phyloP scores from a whole-genome alignment of 2,329 filamentous ascomycete species.

The Paramyrothecium roridum region DNA sequence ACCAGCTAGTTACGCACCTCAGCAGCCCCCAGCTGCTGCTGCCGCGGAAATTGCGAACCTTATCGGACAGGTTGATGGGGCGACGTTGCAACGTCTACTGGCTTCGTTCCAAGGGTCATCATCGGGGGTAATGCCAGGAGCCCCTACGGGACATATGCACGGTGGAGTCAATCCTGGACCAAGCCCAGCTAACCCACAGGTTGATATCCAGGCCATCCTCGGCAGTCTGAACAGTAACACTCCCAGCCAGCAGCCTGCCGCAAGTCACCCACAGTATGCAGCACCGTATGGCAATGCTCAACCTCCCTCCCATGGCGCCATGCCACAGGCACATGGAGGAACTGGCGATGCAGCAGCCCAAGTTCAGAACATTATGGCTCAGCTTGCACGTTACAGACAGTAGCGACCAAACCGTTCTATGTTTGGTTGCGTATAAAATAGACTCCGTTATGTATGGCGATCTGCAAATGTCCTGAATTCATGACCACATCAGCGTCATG shows the following conservation, averaged over 20 bases:
- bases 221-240: slow-evolving; percentile 31
- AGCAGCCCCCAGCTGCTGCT: slow-evolving; percentile 23
- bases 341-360: slow-evolving; percentile 43
- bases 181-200: slow-evolving; percentile 23
- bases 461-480: no score
- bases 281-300: slow-evolving; percentile 24
- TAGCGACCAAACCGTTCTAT: slow-evolving; percentile 16
- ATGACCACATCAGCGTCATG: neutral
- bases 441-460: no score
- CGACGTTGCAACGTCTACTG: slow-evolving; percentile 68
- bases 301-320: slow-evolving; percentile 20
- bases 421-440: neutral
- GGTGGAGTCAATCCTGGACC: slow-evolving; percentile 12
- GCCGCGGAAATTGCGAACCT: slow-evolving; percentile 58
- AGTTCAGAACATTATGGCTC: slow-evolving; percentile 72
- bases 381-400: slow-evolving; percentile 63
- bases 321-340: slow-evolving; percentile 13
- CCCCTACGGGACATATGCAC: slow-evolving; percentile 6
- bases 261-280: slow-evolving; percentile 21
- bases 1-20: slow-evolving; percentile 10
- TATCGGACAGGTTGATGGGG: slow-evolving; percentile 65
- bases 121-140: slow-evolving; percentile 9
- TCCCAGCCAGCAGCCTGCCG: slow-evolving; percentile 14
- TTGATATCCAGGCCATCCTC: slow-evolving; percentile 46
- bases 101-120: slow-evolving; percentile 47